Percentiles rank a stretch among this genome's conserved stretches.
Conservation (phyloP, 1,139 yeast genomes). For the Scheffersomyces lignicola region DNA sequence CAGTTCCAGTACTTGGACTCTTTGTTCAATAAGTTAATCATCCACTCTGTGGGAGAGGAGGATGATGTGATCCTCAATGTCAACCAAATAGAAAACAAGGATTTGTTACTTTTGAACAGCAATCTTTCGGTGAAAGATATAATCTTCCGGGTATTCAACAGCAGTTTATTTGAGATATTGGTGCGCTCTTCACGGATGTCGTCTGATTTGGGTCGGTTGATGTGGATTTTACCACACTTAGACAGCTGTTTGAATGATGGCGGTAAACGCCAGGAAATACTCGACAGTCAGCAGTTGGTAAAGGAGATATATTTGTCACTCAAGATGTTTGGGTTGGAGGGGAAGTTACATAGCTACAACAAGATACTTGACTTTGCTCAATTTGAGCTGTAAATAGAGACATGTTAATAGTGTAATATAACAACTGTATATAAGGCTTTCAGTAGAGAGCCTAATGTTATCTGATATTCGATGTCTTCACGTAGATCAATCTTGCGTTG, state of each 20-base stretch:
- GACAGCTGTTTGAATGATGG: conserved; percentile 25
- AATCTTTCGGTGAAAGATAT: conserved; percentile 12
- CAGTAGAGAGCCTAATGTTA: no score
- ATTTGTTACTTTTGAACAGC: conserved; percentile 7
- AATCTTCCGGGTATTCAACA: conserved; percentile 8
- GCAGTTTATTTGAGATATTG: conserved; percentile 9
- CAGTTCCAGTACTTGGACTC: conserved; percentile 33
- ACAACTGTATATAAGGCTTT: not conserved
- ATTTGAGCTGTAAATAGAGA: not conserved
- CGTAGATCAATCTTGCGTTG: no score
- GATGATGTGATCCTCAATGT: conserved; percentile 13
- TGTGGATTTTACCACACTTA: conserved; percentile 42
- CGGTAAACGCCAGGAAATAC: not conserved
- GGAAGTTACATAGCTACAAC: conserved; percentile 24
- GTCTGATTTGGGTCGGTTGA: conserved; percentile 36
- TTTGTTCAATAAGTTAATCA: conserved; percentile 34
- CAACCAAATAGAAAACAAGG: conserved; percentile 4
- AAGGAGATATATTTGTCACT: conserved; percentile 17
- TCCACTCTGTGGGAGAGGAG: conserved; percentile 23
- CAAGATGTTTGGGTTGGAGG: conserved; percentile 23
- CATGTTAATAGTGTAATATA: not conserved
- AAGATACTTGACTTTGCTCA: conserved; percentile 10
- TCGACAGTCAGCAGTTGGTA: conserved; percentile 12
- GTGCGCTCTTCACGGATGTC: conserved; percentile 30
- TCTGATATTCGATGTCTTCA: no score